Evolutionary conservation across 306 rosid species (phyloP).

Genomic region (Mimosa bimucronata): DNA sequence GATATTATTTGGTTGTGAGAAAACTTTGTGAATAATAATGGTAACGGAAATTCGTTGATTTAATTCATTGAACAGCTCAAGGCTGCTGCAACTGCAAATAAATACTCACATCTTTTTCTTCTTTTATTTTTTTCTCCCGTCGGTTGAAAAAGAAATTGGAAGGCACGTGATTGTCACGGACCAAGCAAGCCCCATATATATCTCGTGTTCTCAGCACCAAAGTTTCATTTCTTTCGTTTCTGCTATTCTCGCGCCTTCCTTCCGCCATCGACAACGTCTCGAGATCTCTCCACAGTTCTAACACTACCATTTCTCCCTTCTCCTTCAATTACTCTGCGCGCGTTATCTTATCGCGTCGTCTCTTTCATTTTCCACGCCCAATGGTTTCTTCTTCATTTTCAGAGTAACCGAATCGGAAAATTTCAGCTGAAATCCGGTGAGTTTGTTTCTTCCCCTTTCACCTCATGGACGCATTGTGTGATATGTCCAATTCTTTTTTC

Average conservation of each 20-base stretch:
- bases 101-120: no score
- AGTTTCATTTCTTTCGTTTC: conserved; percentile 30
- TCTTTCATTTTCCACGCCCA: background rate
- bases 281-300: background rate
- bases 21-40: background rate
- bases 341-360: background rate
- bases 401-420: background rate
- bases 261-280: conserved; percentile 1
- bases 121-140: background rate
- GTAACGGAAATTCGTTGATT: background rate
- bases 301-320: background rate
- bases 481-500: background rate
- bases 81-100: background rate
- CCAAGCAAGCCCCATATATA: background rate
- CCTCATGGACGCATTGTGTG: background rate
- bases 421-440: conserved; percentile 41
- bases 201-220: background rate
- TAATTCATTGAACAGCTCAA: background rate
- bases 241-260: conserved; percentile 3
- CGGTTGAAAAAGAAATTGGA: background rate
- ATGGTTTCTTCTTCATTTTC: background rate
- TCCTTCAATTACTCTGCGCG: background rate
- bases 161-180: conserved; percentile 22
- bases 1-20: no score
- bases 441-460: conserved; percentile 32